Evolutionary conservation across 1,139 yeast species (phyloP), one percentile per base, ranked within the genome.

Genomic region (Hyphopichia pseudoburtonii): DNA sequence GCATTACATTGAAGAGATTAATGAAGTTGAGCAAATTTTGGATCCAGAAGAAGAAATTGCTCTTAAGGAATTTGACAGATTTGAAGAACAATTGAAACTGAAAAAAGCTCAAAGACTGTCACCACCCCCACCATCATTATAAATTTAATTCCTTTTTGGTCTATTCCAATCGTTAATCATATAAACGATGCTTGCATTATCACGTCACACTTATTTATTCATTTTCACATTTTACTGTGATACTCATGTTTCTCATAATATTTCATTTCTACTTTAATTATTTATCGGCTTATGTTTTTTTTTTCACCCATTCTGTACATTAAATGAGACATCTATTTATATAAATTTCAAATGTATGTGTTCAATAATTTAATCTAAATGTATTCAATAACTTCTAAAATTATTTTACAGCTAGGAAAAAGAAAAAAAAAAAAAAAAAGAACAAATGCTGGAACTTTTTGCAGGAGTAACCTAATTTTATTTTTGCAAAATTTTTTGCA

Each of bases 1-100:
- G 70, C 89, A 86, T 58, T 86, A 86, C 51, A 82, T 86, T 24
- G 94, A 86, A 46, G 95, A 86, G 54, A 95, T 86, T 26, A 73
- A 75, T 38, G 84, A 82, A 40, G 92, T 86, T 8, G 80, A 76
- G 55, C 89, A 86, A 46, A 80, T 83, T 17, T 62, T 67, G 47
- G 73, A 68, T 37, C 73, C 73, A 6, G 73, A 67, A 46, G 73
- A 68, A 48, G 73, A 67, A 46, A 60, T 68, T 29, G 85, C 88
- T 1, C 57, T 83, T 39, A 74, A 75, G 42, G 89, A 84, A 56
- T 86, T 86, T 56, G 86, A 82, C 50, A 82, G 83, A 61, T 70
- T 81, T 31, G 86, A 80, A 50, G 62, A 63, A 44, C 66, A 56
- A 38, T 53, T 69, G 36, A 56, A 57, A 38, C 33, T 42, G 25